phyloP scores from a whole-genome alignment of 1,284 basidiomycete genomes.

The Schizophyllum amplum region DNA sequence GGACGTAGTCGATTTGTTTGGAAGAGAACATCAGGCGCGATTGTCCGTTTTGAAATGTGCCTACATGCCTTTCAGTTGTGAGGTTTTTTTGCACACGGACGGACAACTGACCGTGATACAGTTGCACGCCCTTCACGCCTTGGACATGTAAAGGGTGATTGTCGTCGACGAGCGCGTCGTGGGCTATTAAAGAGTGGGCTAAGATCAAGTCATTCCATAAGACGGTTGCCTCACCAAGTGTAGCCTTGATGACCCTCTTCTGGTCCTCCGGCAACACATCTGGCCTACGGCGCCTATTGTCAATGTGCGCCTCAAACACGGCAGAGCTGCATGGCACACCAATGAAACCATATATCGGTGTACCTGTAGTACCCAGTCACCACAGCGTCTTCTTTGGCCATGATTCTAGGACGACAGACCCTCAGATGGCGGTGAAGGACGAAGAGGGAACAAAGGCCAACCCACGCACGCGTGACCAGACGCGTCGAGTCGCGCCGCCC shows the following conservation, averaged over 20 bases:
- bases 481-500: too few relatives aligned
- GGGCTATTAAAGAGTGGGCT: conserved; percentile 27
- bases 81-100: background rate
- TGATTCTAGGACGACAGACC: background rate
- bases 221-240: conserved; percentile 34
- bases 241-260: conserved; percentile 56
- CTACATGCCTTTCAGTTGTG: conserved; percentile 18
- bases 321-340: conserved; percentile 27
- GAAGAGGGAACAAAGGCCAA: conserved; percentile 14
- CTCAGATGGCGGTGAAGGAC: background rate
- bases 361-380: conserved; percentile 70
- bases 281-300: conserved; percentile 19
- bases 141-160: conserved; percentile 66
- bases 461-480: conserved; percentile 4
- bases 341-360: conserved; percentile 72
- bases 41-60: conserved; percentile 57
- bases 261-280: conserved; percentile 33
- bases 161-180: conserved; percentile 55
- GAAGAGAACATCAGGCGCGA: conserved; percentile 72
- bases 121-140: conserved; percentile 53
- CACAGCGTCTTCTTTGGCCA: background rate
- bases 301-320: background rate
- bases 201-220: background rate
- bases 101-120: conserved; percentile 54
- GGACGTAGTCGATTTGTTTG: conserved; percentile 75